Evolutionary conservation across 495 filamentous ascomycete genomes (phyloP).

Genomic region (Xylaria sp.): DNA sequence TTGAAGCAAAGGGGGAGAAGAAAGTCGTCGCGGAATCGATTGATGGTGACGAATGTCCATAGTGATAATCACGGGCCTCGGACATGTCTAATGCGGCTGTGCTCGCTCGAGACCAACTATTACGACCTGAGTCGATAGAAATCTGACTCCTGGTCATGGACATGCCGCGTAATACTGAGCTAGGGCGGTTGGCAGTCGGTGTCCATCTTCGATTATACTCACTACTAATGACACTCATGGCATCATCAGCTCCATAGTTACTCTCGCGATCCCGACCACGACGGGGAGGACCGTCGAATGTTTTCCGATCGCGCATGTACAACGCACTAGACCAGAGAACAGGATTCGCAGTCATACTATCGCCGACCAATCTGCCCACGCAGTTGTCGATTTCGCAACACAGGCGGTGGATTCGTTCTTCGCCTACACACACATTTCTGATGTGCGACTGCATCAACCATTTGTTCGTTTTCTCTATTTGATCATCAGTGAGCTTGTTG

Average conservation of each 20-base stretch:
- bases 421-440: slow-evolving; percentile 94
- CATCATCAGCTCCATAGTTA: slow-evolving; percentile 54
- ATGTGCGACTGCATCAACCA: slow-evolving; percentile 85
- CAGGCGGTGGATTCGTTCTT: slow-evolving; percentile 94
- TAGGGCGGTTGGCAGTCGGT: slow-evolving; percentile 40
- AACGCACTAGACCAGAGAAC: slow-evolving; percentile 93
- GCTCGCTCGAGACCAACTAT: slow-evolving; percentile 61
- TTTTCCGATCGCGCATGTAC: slow-evolving; percentile 78
- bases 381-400: slow-evolving; percentile 89
- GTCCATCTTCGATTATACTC: slow-evolving; percentile 53
- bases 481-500: slow-evolving; percentile 96
- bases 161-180: slow-evolving; percentile 56
- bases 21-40: slow-evolving; percentile 84
- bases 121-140: slow-evolving; percentile 72
- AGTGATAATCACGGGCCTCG: slow-evolving; percentile 76
- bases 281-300: slow-evolving; percentile 69
- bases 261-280: slow-evolving; percentile 47
- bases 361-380: slow-evolving; percentile 84
- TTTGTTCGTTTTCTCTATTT: slow-evolving; percentile 81
- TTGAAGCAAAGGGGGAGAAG: slow-evolving; percentile 81
- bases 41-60: slow-evolving; percentile 69
- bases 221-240: slow-evolving; percentile 63
- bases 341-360: slow-evolving; percentile 84
- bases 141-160: slow-evolving; percentile 64
- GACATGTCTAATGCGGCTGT: slow-evolving; percentile 66